Evolutionary conservation across 768 basidiomycete genomes (phyloP), one percentile per base, ranked within the genome.

Genomic region (Lactarius deliciosus): DNA sequence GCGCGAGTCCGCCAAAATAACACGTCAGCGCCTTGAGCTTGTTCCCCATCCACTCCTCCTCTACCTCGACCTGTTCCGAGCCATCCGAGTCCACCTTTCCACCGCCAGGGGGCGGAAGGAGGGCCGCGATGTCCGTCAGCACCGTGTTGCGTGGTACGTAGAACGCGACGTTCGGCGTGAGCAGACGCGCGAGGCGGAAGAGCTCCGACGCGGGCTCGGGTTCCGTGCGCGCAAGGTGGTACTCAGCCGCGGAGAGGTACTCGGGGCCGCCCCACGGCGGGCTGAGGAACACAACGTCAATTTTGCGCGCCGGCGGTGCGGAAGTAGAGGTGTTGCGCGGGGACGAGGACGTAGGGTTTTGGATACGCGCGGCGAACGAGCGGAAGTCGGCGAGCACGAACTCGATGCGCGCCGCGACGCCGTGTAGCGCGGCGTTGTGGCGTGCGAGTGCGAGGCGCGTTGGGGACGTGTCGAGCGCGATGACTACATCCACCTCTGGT

Each of bases 191-290:
- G 20, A 97, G 79, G 11, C 78, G 75, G 77, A 97, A 98, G 7
- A 98, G 85, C 56, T 93, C 87, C 18, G 84, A 80, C 1, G 96
- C 97, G 50, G 86, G 91, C 54, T 96, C 82, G 0, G 96, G 97
- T 36, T 83, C 81, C 57, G 96, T 87, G 5, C 82, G 82, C 0
- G 85, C 78, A 7, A 99, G 84, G 3, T 84, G 83, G 77, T 90
- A 98, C 32, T 82, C 80, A 10, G 83, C 73, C 5, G 80, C 80
- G 4, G 79, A 75, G 45, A 91, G 78, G 71, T 92, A 93, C 1
- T 81, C 80, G 4, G 88, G 91, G n/a, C 92, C 92, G 66, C 96
- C 96, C 96, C 96, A 97, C 0, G 96, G 96, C 1, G 96, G 95
- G 70, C 93, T 95, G 57, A 97, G 85, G 74, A 98, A 97, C 18